Evolutionary conservation across 768 basidiomycete species (phyloP), one percentile per base, ranked within the genome.

Genomic region (Rhizopogon roseolus): DNA sequence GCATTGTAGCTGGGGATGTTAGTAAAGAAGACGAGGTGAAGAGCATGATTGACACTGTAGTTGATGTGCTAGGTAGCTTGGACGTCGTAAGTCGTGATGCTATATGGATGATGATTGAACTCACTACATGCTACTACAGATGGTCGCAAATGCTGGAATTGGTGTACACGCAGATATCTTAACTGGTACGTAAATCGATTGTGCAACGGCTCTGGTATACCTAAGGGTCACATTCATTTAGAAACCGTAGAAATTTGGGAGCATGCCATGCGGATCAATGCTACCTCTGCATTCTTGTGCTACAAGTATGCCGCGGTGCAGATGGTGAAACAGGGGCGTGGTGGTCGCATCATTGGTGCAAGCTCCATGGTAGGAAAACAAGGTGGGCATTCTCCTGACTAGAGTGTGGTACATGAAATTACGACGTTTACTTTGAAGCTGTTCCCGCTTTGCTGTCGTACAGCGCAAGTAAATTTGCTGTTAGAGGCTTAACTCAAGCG

Each of bases 1-100:
- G 60, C 6, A 36, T 60, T 19, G 64, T 71, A 1, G 44, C 66
- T 10, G 76, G 66, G 2, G 77, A 81, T 53, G 74, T 82, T 2
- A 60, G 67, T 6, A 41, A 60, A 2, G 80, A 81, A 50, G 58
- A 57, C 1, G 70, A 78, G 7, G 79, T 82, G 2, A 64, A 73
- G 52, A 52, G 27, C 6, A 69, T 81, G 65, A 63, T 83, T 2
- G 64, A 66, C 3, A 49, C 50, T 0, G 60, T 62, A 11, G 60
- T 64, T 1, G 39, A 63, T 6, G 56, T 60, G 9, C 64, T 80
- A 8, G 80, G 79, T 2, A 62, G 73, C 4, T 55, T 83, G 17
- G 76, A 81, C 55, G 77, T 79, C 16, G 80, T 79, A 45, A 54
- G 79, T 63, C 4, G 9, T 5, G 8, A 1, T 16, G 13, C 29